Conservation (phyloP, 202 grass and related monocot species). For the Sporobolus alterniflorus region DNA sequence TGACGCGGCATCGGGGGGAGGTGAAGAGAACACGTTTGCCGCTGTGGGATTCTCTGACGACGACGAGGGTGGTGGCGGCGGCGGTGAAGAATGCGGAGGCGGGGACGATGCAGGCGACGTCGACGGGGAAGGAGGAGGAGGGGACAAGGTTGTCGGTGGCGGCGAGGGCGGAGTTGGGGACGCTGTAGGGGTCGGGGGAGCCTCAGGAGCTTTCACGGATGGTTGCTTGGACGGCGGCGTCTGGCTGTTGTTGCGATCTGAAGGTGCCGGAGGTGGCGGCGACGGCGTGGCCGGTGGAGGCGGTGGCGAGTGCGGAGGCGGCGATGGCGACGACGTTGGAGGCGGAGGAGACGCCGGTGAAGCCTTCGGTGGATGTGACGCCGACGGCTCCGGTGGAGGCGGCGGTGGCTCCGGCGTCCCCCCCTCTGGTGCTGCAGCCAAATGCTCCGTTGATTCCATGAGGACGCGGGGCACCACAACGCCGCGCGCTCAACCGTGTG, state of each 20-base stretch:
- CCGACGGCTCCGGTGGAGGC: background rate
- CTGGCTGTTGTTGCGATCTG: background rate
- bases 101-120: background rate
- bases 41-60: background rate
- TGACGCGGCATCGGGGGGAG: background rate
- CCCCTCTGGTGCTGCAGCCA: conserved; percentile 18
- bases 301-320: background rate
- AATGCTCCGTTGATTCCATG: conserved; percentile 24
- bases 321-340: background rate
- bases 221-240: background rate
- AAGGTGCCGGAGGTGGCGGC: conserved; percentile 31
- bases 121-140: conserved; percentile 12
- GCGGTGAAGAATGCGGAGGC: background rate
- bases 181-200: background rate
- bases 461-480: conserved; percentile 35
- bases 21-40: background rate
- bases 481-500: conserved; percentile 24
- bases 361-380: conserved; percentile 7
- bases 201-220: background rate
- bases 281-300: background rate
- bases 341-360: conserved; percentile 1
- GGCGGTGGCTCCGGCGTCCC: conserved; percentile 30
- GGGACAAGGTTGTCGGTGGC: conserved; percentile 5
- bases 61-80: conserved; percentile 22
- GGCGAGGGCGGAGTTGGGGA: conserved; percentile 31